Evolutionary conservation across 1,284 basidiomycete genomes (phyloP), one percentile per base, ranked within the genome.

Genomic region (Caloboletus firmus): DNA sequence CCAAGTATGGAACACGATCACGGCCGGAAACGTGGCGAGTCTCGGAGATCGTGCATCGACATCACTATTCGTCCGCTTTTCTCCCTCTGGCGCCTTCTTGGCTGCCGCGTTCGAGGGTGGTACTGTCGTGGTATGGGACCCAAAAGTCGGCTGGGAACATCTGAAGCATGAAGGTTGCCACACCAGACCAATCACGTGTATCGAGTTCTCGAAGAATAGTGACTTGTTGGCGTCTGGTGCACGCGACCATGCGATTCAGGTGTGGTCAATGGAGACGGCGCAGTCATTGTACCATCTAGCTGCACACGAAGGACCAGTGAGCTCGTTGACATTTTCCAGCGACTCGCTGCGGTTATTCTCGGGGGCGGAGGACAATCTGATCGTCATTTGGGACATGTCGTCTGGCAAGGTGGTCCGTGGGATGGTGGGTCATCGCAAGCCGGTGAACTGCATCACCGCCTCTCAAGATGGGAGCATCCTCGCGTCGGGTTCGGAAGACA

Each of bases 191-290:
- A 58, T 69, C 26, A 53, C 45, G 0, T 67, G 52, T 13, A 35
- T 67, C 11, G 62, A 60, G n/a, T 65, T 65, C 30, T 68, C 67
- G 2, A 22, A 30, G 12, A 42, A 70, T 40, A 58, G 51, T 17
- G n/a, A 24, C 5, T 24, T 64, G 2, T 31, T 67, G 7, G 66
- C 55, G 10, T 69, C 64, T 20, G 68, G 62, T 42, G 57, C 68
- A 3, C 43, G 55, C 1, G 65, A 66, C 32, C 41, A 17, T 54
- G 22, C 26, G 0, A 65, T 66, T 39, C 60, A 56, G 36, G 52
- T 67, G 13, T 67, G 62, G 63, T 65, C 52, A 0, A 1, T 59
- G 31, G 49, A 59, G 45, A 56, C 47, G 0, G 41, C 54, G n/a
- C 52, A 58, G 15, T 6, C 39, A 1, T 28, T 64, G 44, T 49